Evolutionary conservation across 805 yeast genomes (phyloP).

Genomic region (Candida hungchunana): DNA sequence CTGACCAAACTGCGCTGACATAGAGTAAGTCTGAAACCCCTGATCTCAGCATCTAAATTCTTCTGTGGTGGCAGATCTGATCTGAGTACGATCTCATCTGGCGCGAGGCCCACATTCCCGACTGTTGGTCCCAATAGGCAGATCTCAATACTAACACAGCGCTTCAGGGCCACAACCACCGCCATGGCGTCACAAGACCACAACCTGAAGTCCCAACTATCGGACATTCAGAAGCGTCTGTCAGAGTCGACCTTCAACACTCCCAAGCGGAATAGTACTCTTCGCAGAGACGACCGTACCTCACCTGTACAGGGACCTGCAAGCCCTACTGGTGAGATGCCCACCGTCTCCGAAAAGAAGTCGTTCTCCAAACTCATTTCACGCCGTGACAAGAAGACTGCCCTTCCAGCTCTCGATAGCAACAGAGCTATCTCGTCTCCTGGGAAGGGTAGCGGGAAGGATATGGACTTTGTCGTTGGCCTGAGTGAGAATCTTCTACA

Average conservation of each 20-base stretch:
- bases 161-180: constrained; percentile 1
- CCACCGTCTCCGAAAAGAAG: constrained; percentile 12
- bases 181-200: constrained; percentile 23
- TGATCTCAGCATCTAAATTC: too few relatives aligned
- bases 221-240: constrained; percentile 38
- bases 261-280: constrained; percentile 19
- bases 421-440: constrained; percentile 19
- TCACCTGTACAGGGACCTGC: constrained; percentile 5
- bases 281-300: constrained; percentile 9
- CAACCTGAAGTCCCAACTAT: constrained; percentile 38
- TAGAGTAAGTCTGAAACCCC: too few relatives aligned
- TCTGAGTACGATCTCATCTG: too few relatives aligned
- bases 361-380: constrained; percentile 17
- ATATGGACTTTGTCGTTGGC: constrained; percentile 69
- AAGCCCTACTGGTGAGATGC: constrained; percentile 5
- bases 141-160: constrained; percentile 6
- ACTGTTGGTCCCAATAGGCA: too few relatives aligned
- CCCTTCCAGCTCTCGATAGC: constrained; percentile 24
- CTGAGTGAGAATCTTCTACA: constrained; percentile 65
- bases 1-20: too few relatives aligned
- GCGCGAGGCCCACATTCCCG: too few relatives aligned
- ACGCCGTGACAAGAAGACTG: constrained; percentile 25
- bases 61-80: too few relatives aligned
- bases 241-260: constrained; percentile 28
- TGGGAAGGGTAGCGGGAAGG: constrained; percentile 40